These are phyloP conservation scores for Hyphopichia fennica DNA, from an alignment of 1,139 yeast species.

Conservation along the genomic window DNA sequence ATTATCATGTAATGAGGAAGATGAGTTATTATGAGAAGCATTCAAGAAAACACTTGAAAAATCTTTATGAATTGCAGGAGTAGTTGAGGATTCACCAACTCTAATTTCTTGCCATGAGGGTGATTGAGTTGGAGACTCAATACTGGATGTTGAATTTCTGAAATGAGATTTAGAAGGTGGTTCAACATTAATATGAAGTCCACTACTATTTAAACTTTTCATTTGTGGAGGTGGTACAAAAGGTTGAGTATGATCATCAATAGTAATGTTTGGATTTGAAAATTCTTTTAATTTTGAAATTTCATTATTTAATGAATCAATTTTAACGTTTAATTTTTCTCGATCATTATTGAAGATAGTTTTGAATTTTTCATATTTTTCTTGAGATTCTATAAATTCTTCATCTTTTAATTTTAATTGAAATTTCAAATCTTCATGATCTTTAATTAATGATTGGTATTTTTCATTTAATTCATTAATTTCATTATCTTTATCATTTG, in stretches of 20 bases:
- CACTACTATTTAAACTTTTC: conserved; percentile 6
- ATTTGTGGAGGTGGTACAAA: background rate
- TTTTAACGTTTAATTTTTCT: conserved; percentile 24
- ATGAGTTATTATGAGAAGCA: conserved; percentile 16
- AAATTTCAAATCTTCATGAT: conserved; percentile 20
- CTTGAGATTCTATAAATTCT: conserved; percentile 27
- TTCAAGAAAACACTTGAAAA: conserved; percentile 14
- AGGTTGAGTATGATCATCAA: background rate
- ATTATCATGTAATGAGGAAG: conserved; percentile 20
- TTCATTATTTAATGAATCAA: conserved; percentile 22
- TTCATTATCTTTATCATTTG: conserved; percentile 24
- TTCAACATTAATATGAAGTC: conserved; percentile 17
- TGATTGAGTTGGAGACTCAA: conserved; percentile 2
- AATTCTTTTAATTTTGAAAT: conserved; percentile 11
- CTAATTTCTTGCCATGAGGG: conserved; percentile 19
- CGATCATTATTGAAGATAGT: conserved; percentile 33
- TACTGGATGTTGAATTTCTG: conserved; percentile 6
- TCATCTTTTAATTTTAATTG: conserved; percentile 23
- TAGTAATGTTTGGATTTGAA: background rate
- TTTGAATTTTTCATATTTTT: conserved; percentile 30
- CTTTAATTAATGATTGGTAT: conserved; percentile 10
- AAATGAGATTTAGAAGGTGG: conserved; percentile 7
- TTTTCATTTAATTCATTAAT: conserved; percentile 17
- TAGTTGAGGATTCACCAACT: conserved; percentile 38
- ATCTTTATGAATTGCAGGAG: conserved; percentile 22